A percentile compares a stretch with the other conserved stretches of the same genome.
Conservation (phyloP, 371 early-diverging fungal genomes). For the Actinomortierella ambigua region DNA sequence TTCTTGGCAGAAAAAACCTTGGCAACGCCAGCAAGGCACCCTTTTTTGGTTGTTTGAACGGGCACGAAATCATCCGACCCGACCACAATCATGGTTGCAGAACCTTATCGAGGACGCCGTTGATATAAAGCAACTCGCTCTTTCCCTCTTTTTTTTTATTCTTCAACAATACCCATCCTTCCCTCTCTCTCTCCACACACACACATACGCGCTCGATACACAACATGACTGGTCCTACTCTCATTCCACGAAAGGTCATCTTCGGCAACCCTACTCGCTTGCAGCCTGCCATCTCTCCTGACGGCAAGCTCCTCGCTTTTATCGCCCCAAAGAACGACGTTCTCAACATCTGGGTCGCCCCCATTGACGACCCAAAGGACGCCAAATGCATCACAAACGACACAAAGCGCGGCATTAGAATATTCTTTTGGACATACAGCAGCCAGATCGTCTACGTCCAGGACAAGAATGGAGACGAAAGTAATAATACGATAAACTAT, state of each 20-base stretch:
- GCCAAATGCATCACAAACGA: constrained; percentile 14
- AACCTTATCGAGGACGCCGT: no score
- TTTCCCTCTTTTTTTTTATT: no score
- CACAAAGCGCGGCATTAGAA: constrained; percentile 7
- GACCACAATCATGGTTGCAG: no score
- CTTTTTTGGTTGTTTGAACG: no score
- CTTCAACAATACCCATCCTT: no score
- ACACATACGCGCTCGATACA: background rate
- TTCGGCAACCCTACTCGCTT: constrained; percentile 13
- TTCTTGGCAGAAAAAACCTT: no score
- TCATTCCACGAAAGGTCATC: constrained; percentile 10
- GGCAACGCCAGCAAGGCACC: no score
- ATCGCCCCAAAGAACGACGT: constrained; percentile 11
- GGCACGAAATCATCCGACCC: no score
- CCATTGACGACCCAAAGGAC: constrained; percentile 1
- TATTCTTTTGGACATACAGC: constrained; percentile 4
- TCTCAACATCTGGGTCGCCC: constrained; percentile 9
- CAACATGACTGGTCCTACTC: constrained; percentile 5
- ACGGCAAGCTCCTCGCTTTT: constrained; percentile 4
- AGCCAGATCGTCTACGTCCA: constrained; percentile 8
- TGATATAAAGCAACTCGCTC: no score
- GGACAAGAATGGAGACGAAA: constrained; percentile 13
- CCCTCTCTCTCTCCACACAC: background rate
- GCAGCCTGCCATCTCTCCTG: constrained; percentile 5
- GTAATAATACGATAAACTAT: background rate